These are phyloP conservation scores for Pseudotsuga menziesii DNA, from an alignment of 75 land plant genomes.

Conservation along the genomic window DNA sequence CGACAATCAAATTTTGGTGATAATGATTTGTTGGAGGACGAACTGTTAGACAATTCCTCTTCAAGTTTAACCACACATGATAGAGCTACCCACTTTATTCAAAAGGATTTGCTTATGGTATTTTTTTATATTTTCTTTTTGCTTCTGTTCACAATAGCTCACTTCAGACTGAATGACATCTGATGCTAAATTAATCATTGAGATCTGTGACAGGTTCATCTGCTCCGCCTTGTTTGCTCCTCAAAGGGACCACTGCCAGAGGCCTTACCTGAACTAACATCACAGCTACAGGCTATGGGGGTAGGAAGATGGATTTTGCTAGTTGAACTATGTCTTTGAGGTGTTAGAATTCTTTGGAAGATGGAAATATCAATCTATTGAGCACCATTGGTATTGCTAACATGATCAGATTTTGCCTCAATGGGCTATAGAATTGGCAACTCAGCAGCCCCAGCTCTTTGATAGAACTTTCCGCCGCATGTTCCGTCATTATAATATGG, in stretches of 20 bases:
- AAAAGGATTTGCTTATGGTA: slow-evolving; percentile 73
- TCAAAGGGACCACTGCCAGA: slow-evolving; percentile 58
- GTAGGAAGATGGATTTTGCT: slow-evolving; percentile 28
- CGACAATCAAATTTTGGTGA: slow-evolving; percentile 8
- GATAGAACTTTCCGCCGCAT: slow-evolving; percentile 43
- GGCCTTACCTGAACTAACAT: slow-evolving; percentile 55
- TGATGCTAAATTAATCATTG: slow-evolving; percentile 3
- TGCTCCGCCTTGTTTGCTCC: slow-evolving; percentile 88
- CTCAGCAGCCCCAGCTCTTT: slow-evolving; percentile 51
- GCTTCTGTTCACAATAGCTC: not conserved
- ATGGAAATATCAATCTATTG: not conserved
- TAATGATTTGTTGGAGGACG: slow-evolving; percentile 16
- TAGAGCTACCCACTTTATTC: slow-evolving; percentile 18
- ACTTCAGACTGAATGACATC: slow-evolving; percentile 5
- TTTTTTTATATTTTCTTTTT: not conserved
- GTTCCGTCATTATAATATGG: slow-evolving; percentile 45
- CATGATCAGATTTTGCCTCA: slow-evolving; percentile 68
- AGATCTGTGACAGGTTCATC: slow-evolving; percentile 54
- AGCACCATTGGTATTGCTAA: not conserved
- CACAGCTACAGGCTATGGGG: slow-evolving; percentile 63
- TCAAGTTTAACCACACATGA: slow-evolving; percentile 14
- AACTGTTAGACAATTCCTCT: slow-evolving; percentile 2
- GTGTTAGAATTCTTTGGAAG: not conserved
- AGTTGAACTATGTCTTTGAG: not conserved
- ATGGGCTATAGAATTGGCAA: slow-evolving; percentile 54